Evolutionary conservation across 129 eudicot species (phyloP).

Genomic region (Kitagawia praeruptora): DNA sequence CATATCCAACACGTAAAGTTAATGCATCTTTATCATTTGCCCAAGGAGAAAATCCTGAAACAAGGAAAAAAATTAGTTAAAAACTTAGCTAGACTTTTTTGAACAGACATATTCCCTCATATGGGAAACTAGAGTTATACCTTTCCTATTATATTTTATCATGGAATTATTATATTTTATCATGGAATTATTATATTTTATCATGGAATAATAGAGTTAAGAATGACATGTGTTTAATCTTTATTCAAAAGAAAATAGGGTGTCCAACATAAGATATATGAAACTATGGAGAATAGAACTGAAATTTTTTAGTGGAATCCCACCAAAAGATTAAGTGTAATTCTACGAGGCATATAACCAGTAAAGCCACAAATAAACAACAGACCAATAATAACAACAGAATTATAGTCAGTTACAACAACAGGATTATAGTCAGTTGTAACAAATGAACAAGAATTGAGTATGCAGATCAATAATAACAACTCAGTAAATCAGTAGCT

Average conservation of each 20-base stretch:
- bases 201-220: neutral
- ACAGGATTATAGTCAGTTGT: constrained; percentile 3
- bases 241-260: neutral
- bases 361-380: neutral
- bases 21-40: constrained; percentile 74
- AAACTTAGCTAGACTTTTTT: neutral
- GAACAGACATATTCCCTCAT: too few species aligned
- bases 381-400: too few species aligned
- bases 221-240: neutral
- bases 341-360: neutral
- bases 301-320: neutral
- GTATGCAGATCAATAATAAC: neutral
- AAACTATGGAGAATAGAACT: neutral
- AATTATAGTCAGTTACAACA: constrained; percentile 22
- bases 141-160: too few species aligned
- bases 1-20: constrained; percentile 71
- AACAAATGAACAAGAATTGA: neutral
- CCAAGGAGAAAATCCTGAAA: constrained; percentile 58
- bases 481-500: too few species aligned
- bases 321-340: neutral
- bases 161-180: too few species aligned
- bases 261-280: neutral
- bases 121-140: neutral
- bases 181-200: too few species aligned
- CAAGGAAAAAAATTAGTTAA: neutral